Conservation (phyloP, 1,284 basidiomycete species). For the Hypsizygus ulmarius region DNA sequence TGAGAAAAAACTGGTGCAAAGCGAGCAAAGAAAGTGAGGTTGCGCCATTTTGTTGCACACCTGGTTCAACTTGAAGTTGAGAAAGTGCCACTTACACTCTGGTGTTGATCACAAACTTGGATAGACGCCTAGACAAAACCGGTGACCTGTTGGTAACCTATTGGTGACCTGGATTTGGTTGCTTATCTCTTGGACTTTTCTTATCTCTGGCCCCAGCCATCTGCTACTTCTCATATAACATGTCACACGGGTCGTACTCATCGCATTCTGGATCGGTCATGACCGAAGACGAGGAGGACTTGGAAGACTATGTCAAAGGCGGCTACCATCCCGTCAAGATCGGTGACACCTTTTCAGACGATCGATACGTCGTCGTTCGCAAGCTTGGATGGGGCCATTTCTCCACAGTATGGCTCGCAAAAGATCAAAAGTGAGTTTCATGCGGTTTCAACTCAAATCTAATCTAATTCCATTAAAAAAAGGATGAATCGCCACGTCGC, state of each 20-base stretch:
- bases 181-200: background rate
- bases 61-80: no score
- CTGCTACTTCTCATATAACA: slow-evolving; percentile 13
- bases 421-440: slow-evolving; percentile 73
- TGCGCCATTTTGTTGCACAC: no score
- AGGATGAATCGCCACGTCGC: slow-evolving; percentile 96
- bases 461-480: slow-evolving; percentile 11
- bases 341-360: slow-evolving; percentile 88
- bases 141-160: no score
- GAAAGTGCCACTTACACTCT: no score
- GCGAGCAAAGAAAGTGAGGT: no score
- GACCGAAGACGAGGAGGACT: slow-evolving; percentile 79
- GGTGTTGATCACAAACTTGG: no score
- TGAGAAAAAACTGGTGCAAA: no score
- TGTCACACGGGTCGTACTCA: slow-evolving; percentile 47
- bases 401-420: slow-evolving; percentile 90
- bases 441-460: slow-evolving; percentile 11
- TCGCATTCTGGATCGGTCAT: slow-evolving; percentile 44
- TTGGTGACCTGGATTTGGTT: no score
- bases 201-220: slow-evolving; percentile 5
- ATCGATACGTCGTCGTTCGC: slow-evolving; percentile 86
- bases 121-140: no score
- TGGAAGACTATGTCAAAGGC: slow-evolving; percentile 84
- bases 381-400: slow-evolving; percentile 99
- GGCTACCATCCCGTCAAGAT: slow-evolving; percentile 97